Evolutionary conservation across 257 asterid species (phyloP).

Genomic region (Plantago elongata): DNA sequence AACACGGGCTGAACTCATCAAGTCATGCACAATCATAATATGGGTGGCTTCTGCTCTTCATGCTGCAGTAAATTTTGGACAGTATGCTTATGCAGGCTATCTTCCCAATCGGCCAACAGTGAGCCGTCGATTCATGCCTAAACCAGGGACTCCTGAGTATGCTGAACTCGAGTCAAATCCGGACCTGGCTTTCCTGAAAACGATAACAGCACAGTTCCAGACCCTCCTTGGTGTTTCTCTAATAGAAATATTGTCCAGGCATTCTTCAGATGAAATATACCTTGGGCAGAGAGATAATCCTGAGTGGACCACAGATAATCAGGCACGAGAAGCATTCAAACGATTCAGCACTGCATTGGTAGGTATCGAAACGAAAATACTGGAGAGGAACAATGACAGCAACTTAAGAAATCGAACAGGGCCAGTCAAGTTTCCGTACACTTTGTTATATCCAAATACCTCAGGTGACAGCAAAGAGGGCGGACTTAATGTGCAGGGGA

Average conservation of each 20-base stretch:
- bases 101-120: conserved; percentile 78
- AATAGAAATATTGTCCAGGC: conserved; percentile 68
- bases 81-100: conserved; percentile 71
- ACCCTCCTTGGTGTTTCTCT: conserved; percentile 62
- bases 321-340: conserved; percentile 40
- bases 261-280: conserved; percentile 60
- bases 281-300: conserved; percentile 63
- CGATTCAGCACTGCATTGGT: conserved; percentile 35
- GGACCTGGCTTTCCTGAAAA: conserved; percentile 51
- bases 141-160: conserved; percentile 45
- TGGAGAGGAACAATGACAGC: conserved; percentile 33
- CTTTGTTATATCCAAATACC: conserved; percentile 46
- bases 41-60: conserved; percentile 88
- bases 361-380: conserved; percentile 39
- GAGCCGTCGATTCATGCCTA: conserved; percentile 70
- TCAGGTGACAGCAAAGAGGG: conserved; percentile 32
- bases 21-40: conserved; percentile 55
- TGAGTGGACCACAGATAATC: conserved; percentile 47
- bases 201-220: conserved; percentile 69
- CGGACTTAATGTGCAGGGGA: conserved; percentile 73
- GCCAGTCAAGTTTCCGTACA: conserved; percentile 57
- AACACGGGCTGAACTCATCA: conserved; percentile 40
- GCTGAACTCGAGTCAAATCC: conserved; percentile 50
- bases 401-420: conserved; percentile 46
- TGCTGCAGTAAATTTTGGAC: conserved; percentile 80